Conservation (phyloP, 1,284 basidiomycete genomes). For the Violaceomyces palustris region DNA sequence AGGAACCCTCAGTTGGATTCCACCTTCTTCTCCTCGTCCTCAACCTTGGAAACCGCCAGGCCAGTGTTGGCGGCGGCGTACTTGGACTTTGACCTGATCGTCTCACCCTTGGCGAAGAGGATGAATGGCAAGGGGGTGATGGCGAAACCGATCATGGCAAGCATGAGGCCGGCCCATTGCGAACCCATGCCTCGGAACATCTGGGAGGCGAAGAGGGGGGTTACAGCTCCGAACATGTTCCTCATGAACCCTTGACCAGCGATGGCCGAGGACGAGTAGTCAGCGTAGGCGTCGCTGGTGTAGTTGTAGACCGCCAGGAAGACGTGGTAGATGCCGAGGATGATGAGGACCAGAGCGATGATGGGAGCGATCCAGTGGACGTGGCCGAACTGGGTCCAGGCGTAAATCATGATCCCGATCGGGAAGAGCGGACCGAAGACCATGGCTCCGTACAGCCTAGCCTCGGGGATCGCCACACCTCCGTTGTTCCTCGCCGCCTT, state of each 20-base stretch:
- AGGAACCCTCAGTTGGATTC: no score
- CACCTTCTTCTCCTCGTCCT: no score
- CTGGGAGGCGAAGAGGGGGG: constrained; percentile 35
- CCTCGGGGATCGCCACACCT: constrained; percentile 40
- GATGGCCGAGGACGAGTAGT: constrained; percentile 36
- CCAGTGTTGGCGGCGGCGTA: constrained; percentile 31
- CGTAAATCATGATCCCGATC: constrained; percentile 41
- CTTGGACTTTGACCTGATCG: constrained; percentile 31
- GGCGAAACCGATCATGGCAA: constrained; percentile 28
- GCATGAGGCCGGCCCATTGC: constrained; percentile 29
- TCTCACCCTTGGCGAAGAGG: constrained; percentile 34
- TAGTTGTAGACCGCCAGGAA: constrained; percentile 41
- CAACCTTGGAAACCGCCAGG: no score
- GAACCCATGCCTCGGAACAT: constrained; percentile 38
- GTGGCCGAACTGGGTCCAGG: constrained; percentile 35
- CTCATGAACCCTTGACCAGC: constrained; percentile 37
- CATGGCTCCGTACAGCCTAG: constrained; percentile 37
- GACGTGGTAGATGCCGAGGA: constrained; percentile 41
- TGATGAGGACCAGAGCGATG: constrained; percentile 32
- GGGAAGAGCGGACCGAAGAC: constrained; percentile 31
- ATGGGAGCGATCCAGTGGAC: constrained; percentile 40
- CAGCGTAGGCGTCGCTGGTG: constrained; percentile 26
- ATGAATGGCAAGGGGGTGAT: constrained; percentile 35
- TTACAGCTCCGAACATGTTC: constrained; percentile 31
- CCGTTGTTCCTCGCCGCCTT: constrained; percentile 22